Evolutionary conservation across 1,284 basidiomycete genomes (phyloP), one percentile per base, ranked within the genome.

Genomic region (Microbotryum saponariae): DNA sequence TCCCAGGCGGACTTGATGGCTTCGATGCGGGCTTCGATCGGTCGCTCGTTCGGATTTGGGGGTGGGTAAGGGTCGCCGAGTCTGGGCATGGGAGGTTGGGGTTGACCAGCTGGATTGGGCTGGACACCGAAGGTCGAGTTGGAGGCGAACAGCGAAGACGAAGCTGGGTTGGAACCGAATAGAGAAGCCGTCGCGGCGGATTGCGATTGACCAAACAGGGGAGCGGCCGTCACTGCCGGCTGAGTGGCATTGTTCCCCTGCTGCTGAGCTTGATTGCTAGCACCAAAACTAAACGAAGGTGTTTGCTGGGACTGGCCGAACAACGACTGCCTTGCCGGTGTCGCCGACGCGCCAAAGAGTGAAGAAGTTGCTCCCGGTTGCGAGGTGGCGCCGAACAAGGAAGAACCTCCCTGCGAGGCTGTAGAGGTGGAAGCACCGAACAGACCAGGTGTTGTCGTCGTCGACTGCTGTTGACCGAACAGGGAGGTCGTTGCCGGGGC

Each of bases 161-260:
- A 42, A 14, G 59, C 44, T 23, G 60, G 61, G 45, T 67, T 65
- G 21, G 66, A 33, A 51, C 66, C 64, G 27, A 68, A 68, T 1
- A 68, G 60, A 14, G 66, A 68, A n/a, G 44, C 10, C 2, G 64
- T 50, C 6, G 66, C 66, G 14, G 66, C 66, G 20, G 58, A 44
- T 51, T 68, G 66, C n/a, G 64, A 63, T 57, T 65, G 66, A n/a
- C 66, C 66, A 21, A 67, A 67, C 10, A 64, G 44, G 10, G 59
- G 42, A 4, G 60, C 50, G 23, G 55, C 25, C 21, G 55, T 55
- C 18, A 58, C 61, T 16, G 61, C 60, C 6, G 59, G 61, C 46
- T 58, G 62, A 18, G 42, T 4, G 27, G 56, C 33, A 18, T 4
- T 42, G 37, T 42, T 42, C 37, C 14, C 37, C 16, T 42, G 37